phyloP scores from a whole-genome alignment of 352 stramenopile genomes.

The Phytophthora nicotianae region DNA sequence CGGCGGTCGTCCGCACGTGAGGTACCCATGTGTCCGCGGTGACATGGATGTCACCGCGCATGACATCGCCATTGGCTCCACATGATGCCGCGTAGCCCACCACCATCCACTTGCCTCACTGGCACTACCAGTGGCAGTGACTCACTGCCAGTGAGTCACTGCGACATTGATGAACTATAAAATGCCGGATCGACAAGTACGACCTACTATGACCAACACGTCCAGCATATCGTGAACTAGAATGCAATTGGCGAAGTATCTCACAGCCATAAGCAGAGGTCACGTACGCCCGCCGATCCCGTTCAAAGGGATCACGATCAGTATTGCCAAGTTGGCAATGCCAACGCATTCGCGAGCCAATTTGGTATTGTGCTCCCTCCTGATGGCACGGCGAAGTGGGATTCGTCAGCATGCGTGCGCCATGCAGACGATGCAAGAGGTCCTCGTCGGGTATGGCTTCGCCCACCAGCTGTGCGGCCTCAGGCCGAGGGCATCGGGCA shows the following conservation, averaged over 20 bases:
- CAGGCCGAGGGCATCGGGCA: too few relatives aligned
- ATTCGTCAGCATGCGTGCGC: conserved; percentile 31
- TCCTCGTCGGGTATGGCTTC: conserved; percentile 25
- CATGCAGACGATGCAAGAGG: conserved; percentile 29
- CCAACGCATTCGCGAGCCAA: background rate
- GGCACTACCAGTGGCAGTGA: too few relatives aligned
- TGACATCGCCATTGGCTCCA: background rate
- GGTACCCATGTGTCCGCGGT: conserved; percentile 20
- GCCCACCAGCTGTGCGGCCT: conserved; percentile 21
- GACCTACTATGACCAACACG: conserved; percentile 6
- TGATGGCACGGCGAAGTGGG: conserved; percentile 13
- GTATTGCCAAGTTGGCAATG: too few relatives aligned
- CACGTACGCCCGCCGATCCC: background rate
- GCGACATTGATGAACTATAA: conserved; percentile 4
- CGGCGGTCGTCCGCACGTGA: conserved; percentile 19
- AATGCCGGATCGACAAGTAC: background rate
- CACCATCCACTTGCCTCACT: background rate
- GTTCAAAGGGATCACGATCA: too few relatives aligned
- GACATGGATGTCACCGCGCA: conserved; percentile 9
- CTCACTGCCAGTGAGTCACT: too few relatives aligned
- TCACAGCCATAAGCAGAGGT: background rate
- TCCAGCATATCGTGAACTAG: background rate
- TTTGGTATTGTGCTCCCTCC: background rate
- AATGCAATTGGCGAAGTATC: conserved; percentile 2
- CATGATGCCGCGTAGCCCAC: background rate